Percentiles rank a stretch among this genome's conserved stretches.
These are phyloP conservation scores for Diutina catenulata DNA, from an alignment of 1,139 yeast genomes.

Conservation along the genomic window DNA sequence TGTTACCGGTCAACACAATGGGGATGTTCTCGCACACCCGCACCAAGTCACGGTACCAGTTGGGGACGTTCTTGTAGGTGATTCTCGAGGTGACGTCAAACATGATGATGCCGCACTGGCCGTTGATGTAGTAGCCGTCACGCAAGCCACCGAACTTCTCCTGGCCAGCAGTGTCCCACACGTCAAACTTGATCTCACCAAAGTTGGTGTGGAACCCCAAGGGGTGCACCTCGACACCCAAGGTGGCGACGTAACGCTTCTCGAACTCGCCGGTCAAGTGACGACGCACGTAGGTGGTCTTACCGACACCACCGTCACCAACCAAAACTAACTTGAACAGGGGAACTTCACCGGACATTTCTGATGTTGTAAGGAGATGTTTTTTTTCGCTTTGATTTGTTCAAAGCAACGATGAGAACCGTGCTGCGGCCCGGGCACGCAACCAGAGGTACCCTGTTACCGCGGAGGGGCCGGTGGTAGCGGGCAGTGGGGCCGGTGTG, in stretches of 20 bases:
- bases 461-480: no score
- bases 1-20: conserved; percentile 97
- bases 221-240: conserved; percentile 99
- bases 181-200: conserved; percentile 98
- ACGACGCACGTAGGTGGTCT: conserved; percentile 99
- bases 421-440: no score
- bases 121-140: conserved; percentile 98
- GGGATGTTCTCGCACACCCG: conserved; percentile 99
- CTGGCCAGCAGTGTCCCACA: conserved; percentile 99
- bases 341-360: no score
- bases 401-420: no score
- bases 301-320: conserved; percentile 97
- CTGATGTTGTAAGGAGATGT: no score
- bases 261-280: conserved; percentile 99
- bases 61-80: conserved; percentile 98
- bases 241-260: conserved; percentile 97
- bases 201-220: conserved; percentile 96
- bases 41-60: conserved; percentile 99
- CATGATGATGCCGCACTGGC: conserved; percentile 99
- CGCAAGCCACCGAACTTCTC: conserved; percentile 99
- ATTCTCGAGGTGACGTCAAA: conserved; percentile 99
- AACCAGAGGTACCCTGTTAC: no score
- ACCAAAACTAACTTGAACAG: conserved; percentile 96
- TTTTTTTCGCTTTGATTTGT: no score
- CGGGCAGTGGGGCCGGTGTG: no score